phyloP scores from a whole-genome alignment of 768 basidiomycete genomes.

The Rhizopogon sp. region DNA sequence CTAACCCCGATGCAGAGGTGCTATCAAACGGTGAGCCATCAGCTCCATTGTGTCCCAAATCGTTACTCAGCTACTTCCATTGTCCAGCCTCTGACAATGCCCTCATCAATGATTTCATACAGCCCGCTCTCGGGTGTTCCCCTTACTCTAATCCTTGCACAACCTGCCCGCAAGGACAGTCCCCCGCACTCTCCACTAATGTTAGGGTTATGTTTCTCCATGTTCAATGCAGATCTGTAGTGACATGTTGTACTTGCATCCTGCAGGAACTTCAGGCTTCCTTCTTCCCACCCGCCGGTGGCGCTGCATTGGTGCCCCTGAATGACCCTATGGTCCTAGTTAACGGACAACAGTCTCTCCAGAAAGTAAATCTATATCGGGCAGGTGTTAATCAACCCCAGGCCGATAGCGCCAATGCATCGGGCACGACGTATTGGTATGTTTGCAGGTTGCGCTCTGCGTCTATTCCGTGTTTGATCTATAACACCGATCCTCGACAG shows the following conservation, averaged over 20 bases:
- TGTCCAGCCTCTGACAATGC: slow-evolving; percentile 20
- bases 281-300: slow-evolving; percentile 20
- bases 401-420: slow-evolving; percentile 19
- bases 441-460: not conserved
- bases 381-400: slow-evolving; percentile 21
- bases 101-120: slow-evolving; percentile 18
- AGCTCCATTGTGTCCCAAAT: not conserved
- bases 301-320: slow-evolving; percentile 19
- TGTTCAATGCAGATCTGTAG: not conserved
- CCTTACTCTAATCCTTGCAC: slow-evolving; percentile 21
- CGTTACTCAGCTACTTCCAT: not conserved
- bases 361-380: slow-evolving; percentile 23
- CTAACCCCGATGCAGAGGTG: slow-evolving; percentile 17
- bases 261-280: slow-evolving; percentile 19
- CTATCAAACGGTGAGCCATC: slow-evolving; percentile 17
- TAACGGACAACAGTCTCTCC: slow-evolving; percentile 16
- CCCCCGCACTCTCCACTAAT: slow-evolving; percentile 18
- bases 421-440: slow-evolving; percentile 17
- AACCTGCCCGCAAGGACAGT: slow-evolving; percentile 15
- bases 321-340: slow-evolving; percentile 23
- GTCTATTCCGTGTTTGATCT: too few relatives aligned
- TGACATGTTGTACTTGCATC: not conserved
- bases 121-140: slow-evolving; percentile 20
- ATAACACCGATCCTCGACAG: slow-evolving; percentile 5
- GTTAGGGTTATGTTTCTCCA: slow-evolving; percentile 4